Conservation (phyloP, 371 early-diverging fungal genomes). For the Haplosporangium sp. region DNA sequence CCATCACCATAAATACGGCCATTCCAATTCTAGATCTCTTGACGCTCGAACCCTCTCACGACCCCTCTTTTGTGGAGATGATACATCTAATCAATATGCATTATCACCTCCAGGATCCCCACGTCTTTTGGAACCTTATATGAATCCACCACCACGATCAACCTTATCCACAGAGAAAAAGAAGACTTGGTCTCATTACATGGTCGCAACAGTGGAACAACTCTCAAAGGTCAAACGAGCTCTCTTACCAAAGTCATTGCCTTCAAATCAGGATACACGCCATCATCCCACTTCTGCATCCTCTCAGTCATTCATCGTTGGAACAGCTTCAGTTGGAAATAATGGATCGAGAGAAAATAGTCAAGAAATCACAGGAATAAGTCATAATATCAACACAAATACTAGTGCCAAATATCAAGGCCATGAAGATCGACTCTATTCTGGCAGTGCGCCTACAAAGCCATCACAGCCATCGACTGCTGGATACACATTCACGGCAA, state of each 20-base stretch:
- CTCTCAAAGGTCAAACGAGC: conserved; percentile 43
- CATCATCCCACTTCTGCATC: conserved; percentile 7
- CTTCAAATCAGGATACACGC: conserved; percentile 22
- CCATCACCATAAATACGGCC: conserved; percentile 16
- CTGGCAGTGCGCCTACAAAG: not conserved
- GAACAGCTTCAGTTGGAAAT: not conserved
- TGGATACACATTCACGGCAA: not conserved
- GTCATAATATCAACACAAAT: not conserved
- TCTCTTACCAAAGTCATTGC: conserved; percentile 24
- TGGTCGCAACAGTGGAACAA: conserved; percentile 43
- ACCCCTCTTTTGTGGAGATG: conserved; percentile 23
- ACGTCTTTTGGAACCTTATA: conserved; percentile 30
- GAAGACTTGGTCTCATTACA: conserved; percentile 41
- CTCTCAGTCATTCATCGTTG: conserved; percentile 5
- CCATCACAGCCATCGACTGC: conserved; percentile 4
- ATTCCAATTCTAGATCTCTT: conserved; percentile 17
- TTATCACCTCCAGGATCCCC: conserved; percentile 35
- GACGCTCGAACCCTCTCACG: conserved; percentile 9
- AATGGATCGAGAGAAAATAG: not conserved
- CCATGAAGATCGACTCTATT: conserved; percentile 4
- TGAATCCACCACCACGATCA: conserved; percentile 23
- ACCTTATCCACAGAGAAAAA: conserved; percentile 22
- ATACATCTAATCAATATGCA: conserved; percentile 12
- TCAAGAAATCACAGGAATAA: not conserved
- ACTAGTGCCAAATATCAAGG: not conserved